phyloP scores from a whole-genome alignment of 2,329 filamentous ascomycete genomes.

The Fusarium domesticum region DNA sequence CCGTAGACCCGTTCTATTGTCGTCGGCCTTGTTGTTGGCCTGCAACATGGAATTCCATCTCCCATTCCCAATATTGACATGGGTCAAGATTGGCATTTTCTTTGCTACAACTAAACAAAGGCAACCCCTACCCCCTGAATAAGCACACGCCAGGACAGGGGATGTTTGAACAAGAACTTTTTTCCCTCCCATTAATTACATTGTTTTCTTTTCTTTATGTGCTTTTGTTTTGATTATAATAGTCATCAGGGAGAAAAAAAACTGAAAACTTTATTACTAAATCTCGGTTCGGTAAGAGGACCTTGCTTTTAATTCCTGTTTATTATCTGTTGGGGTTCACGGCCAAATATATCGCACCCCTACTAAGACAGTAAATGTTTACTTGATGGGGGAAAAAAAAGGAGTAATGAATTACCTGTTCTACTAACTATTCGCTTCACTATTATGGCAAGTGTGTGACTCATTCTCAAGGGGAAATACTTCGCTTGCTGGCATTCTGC shows the following conservation, averaged over 20 bases:
- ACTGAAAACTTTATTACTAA: not conserved
- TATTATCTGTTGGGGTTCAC: no score
- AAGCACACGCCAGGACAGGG: constrained; percentile 14
- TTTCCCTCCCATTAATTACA: constrained; percentile 8
- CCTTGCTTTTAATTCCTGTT: not conserved
- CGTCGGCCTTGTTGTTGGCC: constrained; percentile 21
- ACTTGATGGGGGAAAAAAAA: not conserved
- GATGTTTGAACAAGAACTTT: constrained; percentile 18
- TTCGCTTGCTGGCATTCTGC: constrained; percentile 18
- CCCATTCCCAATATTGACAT: constrained; percentile 25
- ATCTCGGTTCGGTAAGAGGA: not conserved
- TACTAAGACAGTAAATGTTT: not conserved
- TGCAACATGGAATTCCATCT: constrained; percentile 16
- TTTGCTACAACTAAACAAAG: not conserved
- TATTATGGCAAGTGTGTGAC: constrained; percentile 21
- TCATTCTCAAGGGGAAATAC: constrained; percentile 18
- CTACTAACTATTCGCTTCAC: constrained; percentile 3
- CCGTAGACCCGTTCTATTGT: constrained; percentile 17
- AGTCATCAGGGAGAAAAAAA: not conserved
- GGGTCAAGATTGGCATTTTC: constrained; percentile 16
- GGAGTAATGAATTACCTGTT: constrained; percentile 2
- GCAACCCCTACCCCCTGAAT: no score
- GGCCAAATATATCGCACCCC: no score
- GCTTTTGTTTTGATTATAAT: constrained; percentile 5
- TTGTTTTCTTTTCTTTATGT: constrained; percentile 9